Evolutionary conservation across 1,284 basidiomycete species (phyloP), one percentile per base, ranked within the genome.

Genomic region (Naganishia albida): DNA sequence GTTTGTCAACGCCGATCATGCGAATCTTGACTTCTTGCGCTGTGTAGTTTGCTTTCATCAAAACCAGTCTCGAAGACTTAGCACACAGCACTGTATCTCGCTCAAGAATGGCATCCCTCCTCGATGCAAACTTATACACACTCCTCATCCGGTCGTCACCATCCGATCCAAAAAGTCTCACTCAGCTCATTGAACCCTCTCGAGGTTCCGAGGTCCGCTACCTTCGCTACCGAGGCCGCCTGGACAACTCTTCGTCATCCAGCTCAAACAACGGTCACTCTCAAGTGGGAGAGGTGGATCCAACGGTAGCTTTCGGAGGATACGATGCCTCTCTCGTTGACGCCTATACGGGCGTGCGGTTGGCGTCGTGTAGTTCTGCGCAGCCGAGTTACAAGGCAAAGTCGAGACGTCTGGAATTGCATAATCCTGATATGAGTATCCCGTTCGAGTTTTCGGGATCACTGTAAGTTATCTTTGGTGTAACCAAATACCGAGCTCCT

Each of bases 391-490:
- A 73, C 28, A 75, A 73, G 53, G 63, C 71, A 39, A 77, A 77
- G 67, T 70, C 68, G 42, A 67, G 76, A 23, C 67, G 75, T 48
- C 66, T 80, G 44, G 73, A 78, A 59, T 67, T 80, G 44, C 75
- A 77, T 66, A 75, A 73, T 10, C 78, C 78, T 15, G 77, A 78
- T 60, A 74, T 77, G 65, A 62, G 59, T 12, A 66, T 80, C 7
- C 68, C 72, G 1, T 76, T 77, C 66, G 75, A 78, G 43, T 72
- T 72, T 39, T 75, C 75, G 0, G 76, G 74, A 23, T 72, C 69
- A 60, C 50, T 78, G 75, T 79, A 64, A 72, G 77, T 57, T 15
- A 34, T 26, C 38, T 28, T 46, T 39, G 10, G 34, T n/a, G n/a
- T n/a, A n/a, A n/a, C n/a, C n/a, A n/a, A n/a, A n/a, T n/a, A n/a